phyloP scores from a whole-genome alignment of 2,329 filamentous ascomycete genomes.

The Xylariaceae sp. region DNA sequence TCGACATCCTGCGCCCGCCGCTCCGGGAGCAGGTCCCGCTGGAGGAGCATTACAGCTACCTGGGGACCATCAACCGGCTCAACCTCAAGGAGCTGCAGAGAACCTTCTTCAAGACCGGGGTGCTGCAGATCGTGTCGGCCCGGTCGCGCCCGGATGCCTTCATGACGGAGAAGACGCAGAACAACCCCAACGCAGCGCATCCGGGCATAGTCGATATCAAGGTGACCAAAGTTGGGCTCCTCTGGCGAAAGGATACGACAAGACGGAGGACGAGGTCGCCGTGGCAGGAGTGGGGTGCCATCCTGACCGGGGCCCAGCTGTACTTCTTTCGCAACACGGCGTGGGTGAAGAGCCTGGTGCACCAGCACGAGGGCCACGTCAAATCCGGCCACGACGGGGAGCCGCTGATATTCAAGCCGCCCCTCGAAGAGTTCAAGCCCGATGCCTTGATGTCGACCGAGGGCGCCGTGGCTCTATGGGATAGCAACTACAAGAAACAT shows the following conservation, averaged over 20 bases:
- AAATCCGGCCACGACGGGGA: constrained; percentile 70
- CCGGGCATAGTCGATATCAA: constrained; percentile 96
- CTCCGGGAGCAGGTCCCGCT: constrained; percentile 88
- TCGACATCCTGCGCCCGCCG: constrained; percentile 76
- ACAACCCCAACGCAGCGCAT: constrained; percentile 79
- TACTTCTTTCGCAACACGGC: constrained; percentile 93
- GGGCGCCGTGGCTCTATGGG: constrained; percentile 81
- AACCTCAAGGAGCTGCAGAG: constrained; percentile 79
- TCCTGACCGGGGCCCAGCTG: constrained; percentile 91
- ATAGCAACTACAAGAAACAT: constrained; percentile 85
- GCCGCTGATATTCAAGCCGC: constrained; percentile 84
- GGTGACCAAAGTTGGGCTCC: constrained; percentile 86
- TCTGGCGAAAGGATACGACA: constrained; percentile 93
- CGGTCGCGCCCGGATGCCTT: constrained; percentile 92
- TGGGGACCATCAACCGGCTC: constrained; percentile 68
- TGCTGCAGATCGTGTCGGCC: constrained; percentile 91
- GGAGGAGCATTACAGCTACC: constrained; percentile 86
- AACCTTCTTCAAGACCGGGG: constrained; percentile 84
- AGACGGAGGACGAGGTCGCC: constrained; percentile 92
- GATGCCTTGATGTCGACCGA: constrained; percentile 92
- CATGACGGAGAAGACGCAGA: constrained; percentile 78
- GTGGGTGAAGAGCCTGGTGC: constrained; percentile 88
- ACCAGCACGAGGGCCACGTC: constrained; percentile 78
- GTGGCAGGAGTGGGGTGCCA: constrained; percentile 98
- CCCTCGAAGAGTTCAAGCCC: constrained; percentile 85